These are phyloP conservation scores for Picea glauca DNA, from an alignment of 75 land plant species.

Conservation along the genomic window DNA sequence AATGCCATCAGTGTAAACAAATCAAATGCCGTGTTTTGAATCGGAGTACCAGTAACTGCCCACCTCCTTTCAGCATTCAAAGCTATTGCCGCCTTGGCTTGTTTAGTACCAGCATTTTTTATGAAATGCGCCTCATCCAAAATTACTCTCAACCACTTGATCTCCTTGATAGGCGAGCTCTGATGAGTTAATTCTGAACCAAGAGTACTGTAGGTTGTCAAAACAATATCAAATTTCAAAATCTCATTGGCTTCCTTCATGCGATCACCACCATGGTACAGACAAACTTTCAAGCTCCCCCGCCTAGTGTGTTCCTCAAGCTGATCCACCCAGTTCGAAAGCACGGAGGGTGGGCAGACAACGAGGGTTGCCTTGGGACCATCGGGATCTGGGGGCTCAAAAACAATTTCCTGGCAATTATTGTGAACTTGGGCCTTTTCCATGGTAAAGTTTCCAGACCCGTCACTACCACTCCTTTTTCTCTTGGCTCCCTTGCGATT, in stretches of 20 bases:
- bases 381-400: background rate
- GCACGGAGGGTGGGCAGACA: slow-evolving; percentile 84
- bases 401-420: background rate
- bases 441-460: background rate
- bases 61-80: slow-evolving; percentile 73
- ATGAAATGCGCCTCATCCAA: slow-evolving; percentile 90
- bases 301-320: slow-evolving; percentile 68
- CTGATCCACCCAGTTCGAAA: slow-evolving; percentile 83
- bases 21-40: slow-evolving; percentile 82
- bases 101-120: slow-evolving; percentile 63
- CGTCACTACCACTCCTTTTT: slow-evolving; percentile 10
- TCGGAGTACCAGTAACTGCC: slow-evolving; percentile 95
- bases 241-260: slow-evolving; percentile 48
- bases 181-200: slow-evolving; percentile 40
- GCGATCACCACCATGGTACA: slow-evolving; percentile 72
- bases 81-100: slow-evolving; percentile 60
- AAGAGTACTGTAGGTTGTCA: slow-evolving; percentile 85
- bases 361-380: slow-evolving; percentile 56
- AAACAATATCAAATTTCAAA: slow-evolving; percentile 65
- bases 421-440: too few relatives aligned
- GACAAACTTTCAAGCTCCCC: slow-evolving; percentile 61
- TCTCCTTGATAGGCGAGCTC: slow-evolving; percentile 56
- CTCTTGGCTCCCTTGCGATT: slow-evolving; percentile 4
- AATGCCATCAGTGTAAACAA: slow-evolving; percentile 81
- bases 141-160: slow-evolving; percentile 78